Evolutionary conservation across 495 filamentous ascomycete species (phyloP).

Genomic region (Tuber borchii): DNA sequence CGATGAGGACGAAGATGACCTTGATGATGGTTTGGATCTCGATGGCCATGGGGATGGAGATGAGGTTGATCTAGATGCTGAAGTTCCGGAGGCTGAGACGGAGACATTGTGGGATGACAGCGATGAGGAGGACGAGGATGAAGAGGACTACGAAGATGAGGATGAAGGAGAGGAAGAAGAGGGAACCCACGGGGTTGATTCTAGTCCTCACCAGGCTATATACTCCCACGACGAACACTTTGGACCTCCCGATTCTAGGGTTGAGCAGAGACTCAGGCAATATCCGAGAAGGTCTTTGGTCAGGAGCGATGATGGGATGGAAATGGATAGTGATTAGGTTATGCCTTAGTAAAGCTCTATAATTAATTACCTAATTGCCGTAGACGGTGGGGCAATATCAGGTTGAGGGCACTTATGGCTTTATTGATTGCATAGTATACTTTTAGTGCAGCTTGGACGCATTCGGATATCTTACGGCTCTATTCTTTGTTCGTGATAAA

Average conservation of each 20-base stretch:
- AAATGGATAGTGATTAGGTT: conserved; percentile 40
- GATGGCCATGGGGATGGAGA: conserved; percentile 24
- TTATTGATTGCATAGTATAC: background rate
- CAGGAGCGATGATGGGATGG: conserved; percentile 39
- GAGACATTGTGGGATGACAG: conserved; percentile 43
- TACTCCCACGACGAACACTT: conserved; percentile 42
- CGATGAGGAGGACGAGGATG: conserved; percentile 43
- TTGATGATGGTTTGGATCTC: conserved; percentile 31
- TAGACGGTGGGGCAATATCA: background rate
- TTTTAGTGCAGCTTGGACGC: background rate
- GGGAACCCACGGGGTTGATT: conserved; percentile 43
- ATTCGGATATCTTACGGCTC: background rate
- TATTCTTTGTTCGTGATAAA: background rate
- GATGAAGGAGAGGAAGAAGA: conserved; percentile 44
- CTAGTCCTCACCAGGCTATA: conserved; percentile 39
- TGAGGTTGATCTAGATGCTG: conserved; percentile 30
- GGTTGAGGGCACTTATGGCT: background rate
- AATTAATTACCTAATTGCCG: background rate
- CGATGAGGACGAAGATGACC: conserved; percentile 35
- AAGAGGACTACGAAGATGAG: conserved; percentile 43
- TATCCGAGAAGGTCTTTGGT: conserved; percentile 21
- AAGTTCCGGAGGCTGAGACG: conserved; percentile 30
- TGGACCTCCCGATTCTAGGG: conserved; percentile 28
- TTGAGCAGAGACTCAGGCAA: conserved; percentile 25
- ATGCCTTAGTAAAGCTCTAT: background rate